Base-by-base conservation (phyloP, 768 basidiomycete genomes). In the Gautieria morchelliformis region DNA sequence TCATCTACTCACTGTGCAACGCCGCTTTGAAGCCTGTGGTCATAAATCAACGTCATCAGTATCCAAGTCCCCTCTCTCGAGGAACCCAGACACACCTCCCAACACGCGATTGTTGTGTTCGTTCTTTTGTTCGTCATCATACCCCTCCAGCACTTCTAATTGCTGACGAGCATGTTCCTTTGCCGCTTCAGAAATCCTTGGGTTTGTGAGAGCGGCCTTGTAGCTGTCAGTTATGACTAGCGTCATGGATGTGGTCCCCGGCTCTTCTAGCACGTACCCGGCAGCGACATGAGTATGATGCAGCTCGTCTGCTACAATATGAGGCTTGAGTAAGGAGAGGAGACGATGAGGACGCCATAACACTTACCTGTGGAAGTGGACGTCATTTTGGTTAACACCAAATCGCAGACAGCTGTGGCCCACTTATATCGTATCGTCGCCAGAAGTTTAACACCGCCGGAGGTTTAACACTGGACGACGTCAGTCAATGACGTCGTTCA, bases 151-250 rank as follows among this genome's bases (percentile, higher is more conserved):
- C 7, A 52, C 59, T 22, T 76, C 69, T n/a, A 85, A 73, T 15
- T 71, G 70, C 46, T 76, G 67, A 12, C 63, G 63, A 15, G 82
- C 83, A n/a, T 72, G 71, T 47, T 70, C 66, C 64, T 81, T 82
- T 0, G 82, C 83, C 59, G 77, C 76, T 1, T 73, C 71, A 3
- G 80, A 81, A 46, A 82, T 78, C 52, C 77, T 72, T 15, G 80
- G 81, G 64, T 84, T 57, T 5, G 22, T 14, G 10, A 57, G 47
- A 20, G 56, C 45, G 8, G 56, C 46, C 37, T 57, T 57, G 33
- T 57, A 57, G 19, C 51, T 52, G 35, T 9, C 4, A 37, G 35
- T 2, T 10, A 37, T 14, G 35, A 37, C 27, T 40, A 35, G 15
- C 37, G 3, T 52, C 33, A 52, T 4, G 17, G 20, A 51, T 9